A percentile compares a stretch with the other conserved stretches of the same genome.
Evolutionary conservation across 148 eudicot genomes (phyloP).

Genomic region (Rheum nobile): DNA sequence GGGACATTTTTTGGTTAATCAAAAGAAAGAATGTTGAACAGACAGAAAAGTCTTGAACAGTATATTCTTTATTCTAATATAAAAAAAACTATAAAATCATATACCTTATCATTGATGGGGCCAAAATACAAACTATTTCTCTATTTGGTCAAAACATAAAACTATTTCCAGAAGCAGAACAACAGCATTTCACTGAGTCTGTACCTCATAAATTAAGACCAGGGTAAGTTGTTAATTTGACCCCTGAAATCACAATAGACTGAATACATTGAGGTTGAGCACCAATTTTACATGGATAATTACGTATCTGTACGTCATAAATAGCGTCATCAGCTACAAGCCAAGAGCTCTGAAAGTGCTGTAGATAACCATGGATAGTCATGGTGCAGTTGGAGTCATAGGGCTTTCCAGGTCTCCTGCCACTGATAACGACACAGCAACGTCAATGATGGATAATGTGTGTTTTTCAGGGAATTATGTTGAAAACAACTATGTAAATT

Average conservation of each 20-base stretch:
- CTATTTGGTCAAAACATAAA: too few relatives aligned
- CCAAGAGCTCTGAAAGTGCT: not conserved
- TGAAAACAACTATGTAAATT: not conserved
- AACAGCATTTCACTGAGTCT: not conserved
- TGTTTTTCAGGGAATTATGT: not conserved
- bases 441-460: not conserved
- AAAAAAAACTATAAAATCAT: not conserved
- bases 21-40: not conserved
- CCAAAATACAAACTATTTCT: too few relatives aligned
- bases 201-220: too few relatives aligned
- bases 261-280: not conserved
- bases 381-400: constrained; percentile 1
- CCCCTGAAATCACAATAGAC: not conserved
- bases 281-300: not conserved
- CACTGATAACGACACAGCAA: not conserved
- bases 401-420: constrained; percentile 4
- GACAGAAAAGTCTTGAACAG: too few relatives aligned
- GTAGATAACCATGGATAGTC: not conserved
- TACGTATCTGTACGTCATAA: not conserved
- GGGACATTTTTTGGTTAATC: not conserved
- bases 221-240: not conserved
- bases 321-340: not conserved
- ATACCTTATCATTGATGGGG: not conserved
- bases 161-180: not conserved
- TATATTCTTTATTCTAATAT: not conserved